Evolutionary conservation across 1,284 basidiomycete species (phyloP).

Genomic region (Apiotrichum akiyoshidainum): DNA sequence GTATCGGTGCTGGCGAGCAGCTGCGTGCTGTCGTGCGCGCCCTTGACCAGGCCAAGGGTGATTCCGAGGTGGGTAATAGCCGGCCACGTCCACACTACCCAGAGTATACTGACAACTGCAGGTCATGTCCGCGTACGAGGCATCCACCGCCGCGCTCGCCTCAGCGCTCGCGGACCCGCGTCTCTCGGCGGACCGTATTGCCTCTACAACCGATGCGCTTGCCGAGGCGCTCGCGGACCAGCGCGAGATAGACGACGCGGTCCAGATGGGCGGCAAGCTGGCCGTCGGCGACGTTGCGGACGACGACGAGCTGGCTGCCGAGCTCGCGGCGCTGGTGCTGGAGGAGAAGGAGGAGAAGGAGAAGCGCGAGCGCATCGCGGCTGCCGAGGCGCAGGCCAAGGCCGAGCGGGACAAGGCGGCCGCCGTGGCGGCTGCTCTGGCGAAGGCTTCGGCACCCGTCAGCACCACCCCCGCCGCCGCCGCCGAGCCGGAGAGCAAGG

Average conservation of each 20-base stretch:
- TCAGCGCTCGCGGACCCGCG: conserved; percentile 73
- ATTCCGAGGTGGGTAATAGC: conserved; percentile 72
- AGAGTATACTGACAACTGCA: conserved; percentile 40
- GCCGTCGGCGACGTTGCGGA: conserved; percentile 54
- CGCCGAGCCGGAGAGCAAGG: conserved; percentile 4
- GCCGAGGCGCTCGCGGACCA: conserved; percentile 77
- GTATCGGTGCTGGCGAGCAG: conserved; percentile 68
- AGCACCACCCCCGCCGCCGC: not conserved
- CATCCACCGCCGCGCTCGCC: conserved; percentile 71
- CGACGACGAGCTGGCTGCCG: conserved; percentile 54
- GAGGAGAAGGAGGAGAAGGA: conserved; percentile 42
- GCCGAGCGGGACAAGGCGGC: conserved; percentile 27
- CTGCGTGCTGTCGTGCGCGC: conserved; percentile 71
- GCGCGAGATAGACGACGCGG: conserved; percentile 73
- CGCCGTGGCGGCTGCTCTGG: not conserved
- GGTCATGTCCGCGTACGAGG: conserved; percentile 82
- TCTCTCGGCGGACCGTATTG: conserved; percentile 70
- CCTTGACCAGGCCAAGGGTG: conserved; percentile 81
- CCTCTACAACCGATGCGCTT: conserved; percentile 80
- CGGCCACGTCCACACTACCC: no score
- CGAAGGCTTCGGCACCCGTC: not conserved
- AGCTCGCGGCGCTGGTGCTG: conserved; percentile 50
- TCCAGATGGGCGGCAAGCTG: conserved; percentile 64
- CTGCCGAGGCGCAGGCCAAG: conserved; percentile 28
- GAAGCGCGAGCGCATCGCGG: conserved; percentile 15